These are phyloP conservation scores for Immersiella caudata DNA, from an alignment of 495 filamentous ascomycete genomes.

Conservation along the genomic window DNA sequence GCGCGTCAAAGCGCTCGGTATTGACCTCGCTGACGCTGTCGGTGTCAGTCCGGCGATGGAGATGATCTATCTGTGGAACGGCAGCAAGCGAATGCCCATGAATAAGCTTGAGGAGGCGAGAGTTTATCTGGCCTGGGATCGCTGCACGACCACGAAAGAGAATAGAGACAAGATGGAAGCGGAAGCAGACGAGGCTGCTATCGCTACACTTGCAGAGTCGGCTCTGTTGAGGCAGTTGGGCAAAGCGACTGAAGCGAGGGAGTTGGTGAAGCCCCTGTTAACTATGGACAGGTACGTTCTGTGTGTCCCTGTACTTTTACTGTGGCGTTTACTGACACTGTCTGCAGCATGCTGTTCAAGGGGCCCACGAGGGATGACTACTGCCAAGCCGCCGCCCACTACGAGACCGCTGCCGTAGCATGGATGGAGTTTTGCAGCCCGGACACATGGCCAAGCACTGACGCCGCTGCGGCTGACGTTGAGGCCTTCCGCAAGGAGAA, in stretches of 20 bases:
- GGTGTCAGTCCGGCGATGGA: conserved; percentile 84
- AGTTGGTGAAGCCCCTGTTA: conserved; percentile 62
- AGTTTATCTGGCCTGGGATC: conserved; percentile 63
- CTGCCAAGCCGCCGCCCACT: conserved; percentile 76
- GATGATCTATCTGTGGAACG: conserved; percentile 97
- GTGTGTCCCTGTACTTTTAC: neutral
- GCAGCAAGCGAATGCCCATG: conserved; percentile 72
- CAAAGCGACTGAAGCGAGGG: conserved; percentile 63
- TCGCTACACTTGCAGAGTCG: conserved; percentile 67
- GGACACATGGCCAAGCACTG: conserved; percentile 27
- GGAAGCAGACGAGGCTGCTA: conserved; percentile 78
- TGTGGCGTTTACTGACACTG: conserved; percentile 14
- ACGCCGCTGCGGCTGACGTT: conserved; percentile 26
- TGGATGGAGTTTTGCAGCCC: conserved; percentile 65
- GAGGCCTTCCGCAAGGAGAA: conserved; percentile 54
- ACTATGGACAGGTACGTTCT: conserved; percentile 60
- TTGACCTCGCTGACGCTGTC: conserved; percentile 78
- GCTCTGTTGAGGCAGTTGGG: conserved; percentile 66
- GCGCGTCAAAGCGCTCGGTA: conserved; percentile 66
- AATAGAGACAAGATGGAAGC: conserved; percentile 62
- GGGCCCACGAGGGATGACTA: conserved; percentile 79
- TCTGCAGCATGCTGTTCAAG: conserved; percentile 62
- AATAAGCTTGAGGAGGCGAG: conserved; percentile 67
- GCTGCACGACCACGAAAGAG: conserved; percentile 54
- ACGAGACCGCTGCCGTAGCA: conserved; percentile 81